These are phyloP conservation scores for Pichia thaimueangensis DNA, from an alignment of 805 yeast genomes.

Conservation along the genomic window DNA sequence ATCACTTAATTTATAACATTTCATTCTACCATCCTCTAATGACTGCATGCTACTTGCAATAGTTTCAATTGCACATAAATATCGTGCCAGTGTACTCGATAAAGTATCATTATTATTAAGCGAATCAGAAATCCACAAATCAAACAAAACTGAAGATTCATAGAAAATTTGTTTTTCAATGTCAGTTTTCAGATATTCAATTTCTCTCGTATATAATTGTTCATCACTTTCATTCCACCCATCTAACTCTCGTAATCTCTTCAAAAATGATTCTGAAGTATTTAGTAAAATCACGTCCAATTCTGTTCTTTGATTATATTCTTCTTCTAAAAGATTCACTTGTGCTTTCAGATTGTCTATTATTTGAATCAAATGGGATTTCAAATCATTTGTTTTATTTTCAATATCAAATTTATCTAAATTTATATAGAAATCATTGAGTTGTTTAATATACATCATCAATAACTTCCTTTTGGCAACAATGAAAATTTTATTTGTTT, in stretches of 20 bases:
- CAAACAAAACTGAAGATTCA: slow-evolving; percentile 50
- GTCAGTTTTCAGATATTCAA: slow-evolving; percentile 39
- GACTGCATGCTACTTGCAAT: slow-evolving; percentile 3
- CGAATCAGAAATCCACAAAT: slow-evolving; percentile 28
- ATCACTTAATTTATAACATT: slow-evolving; percentile 5
- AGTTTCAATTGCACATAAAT: slow-evolving; percentile 3
- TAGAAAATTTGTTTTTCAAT: slow-evolving; percentile 50
- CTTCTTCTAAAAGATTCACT: slow-evolving; percentile 44
- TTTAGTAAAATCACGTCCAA: slow-evolving; percentile 40
- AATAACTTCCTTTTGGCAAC: slow-evolving; percentile 40
- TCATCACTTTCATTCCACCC: slow-evolving; percentile 48
- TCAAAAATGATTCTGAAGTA: slow-evolving; percentile 40
- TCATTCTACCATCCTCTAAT: slow-evolving; percentile 8
- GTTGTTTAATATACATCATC: slow-evolving; percentile 19
- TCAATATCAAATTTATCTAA: slow-evolving; percentile 21
- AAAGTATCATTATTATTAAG: neutral
- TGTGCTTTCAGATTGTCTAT: slow-evolving; percentile 35
- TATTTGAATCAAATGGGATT: slow-evolving; percentile 17
- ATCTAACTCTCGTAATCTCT: slow-evolving; percentile 45
- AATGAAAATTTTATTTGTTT: slow-evolving; percentile 30
- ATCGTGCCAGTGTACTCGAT: slow-evolving; percentile 8
- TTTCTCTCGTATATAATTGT: slow-evolving; percentile 33
- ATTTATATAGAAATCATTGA: slow-evolving; percentile 32
- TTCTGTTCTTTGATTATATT: slow-evolving; percentile 44
- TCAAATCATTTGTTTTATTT: slow-evolving; percentile 14